Percentiles rank a stretch among this genome's conserved stretches.
phyloP scores from a whole-genome alignment of 2,329 filamentous ascomycete species.

The Neofusicoccum sp. region DNA sequence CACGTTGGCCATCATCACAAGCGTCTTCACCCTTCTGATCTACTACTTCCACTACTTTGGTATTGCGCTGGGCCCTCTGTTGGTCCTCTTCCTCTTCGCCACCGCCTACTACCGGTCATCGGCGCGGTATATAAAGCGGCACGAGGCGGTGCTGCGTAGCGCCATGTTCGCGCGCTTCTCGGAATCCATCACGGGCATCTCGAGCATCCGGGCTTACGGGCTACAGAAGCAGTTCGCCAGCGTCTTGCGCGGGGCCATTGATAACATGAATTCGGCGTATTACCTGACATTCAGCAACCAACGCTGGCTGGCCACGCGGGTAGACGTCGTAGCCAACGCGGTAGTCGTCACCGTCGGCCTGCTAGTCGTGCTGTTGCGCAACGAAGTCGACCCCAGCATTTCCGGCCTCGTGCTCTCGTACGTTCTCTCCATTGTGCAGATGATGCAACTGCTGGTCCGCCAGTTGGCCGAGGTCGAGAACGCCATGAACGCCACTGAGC shows the following conservation, averaged over 20 bases:
- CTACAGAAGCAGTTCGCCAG: slow-evolving; percentile 72
- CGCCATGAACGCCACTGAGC: slow-evolving; percentile 14
- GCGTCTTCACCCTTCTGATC: slow-evolving; percentile 4
- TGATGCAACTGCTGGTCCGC: slow-evolving; percentile 51
- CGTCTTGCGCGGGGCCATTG: slow-evolving; percentile 70
- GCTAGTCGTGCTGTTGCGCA: slow-evolving; percentile 86
- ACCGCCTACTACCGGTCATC: slow-evolving; percentile 87
- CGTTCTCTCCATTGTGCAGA: slow-evolving; percentile 71
- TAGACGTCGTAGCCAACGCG: slow-evolving; percentile 79
- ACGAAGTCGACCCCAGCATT: slow-evolving; percentile 79
- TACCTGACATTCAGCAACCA: slow-evolving; percentile 95
- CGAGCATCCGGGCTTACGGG: slow-evolving; percentile 87
- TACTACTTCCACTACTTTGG: slow-evolving; percentile 61
- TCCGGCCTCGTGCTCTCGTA: slow-evolving; percentile 88
- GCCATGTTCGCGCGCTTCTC: slow-evolving; percentile 86
- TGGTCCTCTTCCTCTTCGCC: slow-evolving; percentile 75
- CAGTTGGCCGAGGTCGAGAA: slow-evolving; percentile 60
- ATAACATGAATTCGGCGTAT: slow-evolving; percentile 92
- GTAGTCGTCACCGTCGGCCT: slow-evolving; percentile 88
- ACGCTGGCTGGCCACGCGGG: slow-evolving; percentile 81
- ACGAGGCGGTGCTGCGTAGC: slow-evolving; percentile 85
- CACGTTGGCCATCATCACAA: not conserved
- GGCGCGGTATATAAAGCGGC: slow-evolving; percentile 89
- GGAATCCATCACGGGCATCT: slow-evolving; percentile 79
- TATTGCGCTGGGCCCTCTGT: slow-evolving; percentile 66